Conservation (phyloP, 257 asterid species). For the Solanum paucissectum region DNA sequence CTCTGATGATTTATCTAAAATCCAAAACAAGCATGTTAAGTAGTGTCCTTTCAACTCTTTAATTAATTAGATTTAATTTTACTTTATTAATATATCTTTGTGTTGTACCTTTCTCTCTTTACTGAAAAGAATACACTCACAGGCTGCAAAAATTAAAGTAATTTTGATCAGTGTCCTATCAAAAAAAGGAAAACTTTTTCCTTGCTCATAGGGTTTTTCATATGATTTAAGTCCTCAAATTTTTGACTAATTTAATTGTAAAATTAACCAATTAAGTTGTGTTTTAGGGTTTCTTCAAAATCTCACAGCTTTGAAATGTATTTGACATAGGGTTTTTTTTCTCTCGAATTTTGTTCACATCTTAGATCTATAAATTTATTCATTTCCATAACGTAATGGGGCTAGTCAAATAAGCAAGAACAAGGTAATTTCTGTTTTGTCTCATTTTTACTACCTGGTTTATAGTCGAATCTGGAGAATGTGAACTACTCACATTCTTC, state of each 20-base stretch:
- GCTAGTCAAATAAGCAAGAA: neutral
- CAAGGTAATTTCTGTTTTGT: neutral
- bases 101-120: neutral
- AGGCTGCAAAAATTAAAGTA: neutral
- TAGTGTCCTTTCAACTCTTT: neutral
- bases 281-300: neutral
- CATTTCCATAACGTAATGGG: neutral
- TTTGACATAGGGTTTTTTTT: neutral
- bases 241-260: neutral
- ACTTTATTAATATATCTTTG: neutral
- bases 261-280: neutral
- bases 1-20: neutral
- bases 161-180: neutral
- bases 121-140: conserved; percentile 3
- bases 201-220: neutral
- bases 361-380: neutral
- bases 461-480: neutral
- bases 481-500: neutral
- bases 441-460: neutral
- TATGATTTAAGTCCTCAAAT: neutral
- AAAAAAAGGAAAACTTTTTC: neutral
- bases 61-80: neutral
- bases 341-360: neutral
- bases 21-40: neutral
- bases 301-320: neutral